Evolutionary conservation across 306 rosid species (phyloP), one percentile per base, ranked within the genome.

Genomic region (Rosa persica): DNA sequence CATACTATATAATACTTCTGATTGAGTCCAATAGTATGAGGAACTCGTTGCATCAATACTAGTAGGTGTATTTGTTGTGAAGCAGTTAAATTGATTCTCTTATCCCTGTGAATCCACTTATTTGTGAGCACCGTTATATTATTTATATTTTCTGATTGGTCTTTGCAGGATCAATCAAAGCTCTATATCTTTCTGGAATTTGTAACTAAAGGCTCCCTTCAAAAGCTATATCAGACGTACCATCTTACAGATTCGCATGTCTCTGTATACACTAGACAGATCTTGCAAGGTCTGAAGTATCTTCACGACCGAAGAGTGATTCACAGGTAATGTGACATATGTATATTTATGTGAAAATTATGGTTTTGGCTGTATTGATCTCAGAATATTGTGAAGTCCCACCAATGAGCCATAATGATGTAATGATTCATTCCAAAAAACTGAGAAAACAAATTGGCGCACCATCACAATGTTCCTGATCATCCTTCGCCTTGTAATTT

Each of bases 141-240:
- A 61, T 73, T 30, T 62, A 83, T 58, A 75, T 27, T 83, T 48
- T 71, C 72, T 64, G 9, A 46, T 66, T 89, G 64, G 77, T 76
- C 58, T 72, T 82, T 86, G 77, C 93, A 95, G 98, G 96, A 89
- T 85, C 86, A 84, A 66, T 93, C 97, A 76, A 91, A 87, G 42
- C 88, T 95, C 58, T 89, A 91, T 83, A 93, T 95, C 76, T 95
- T 93, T 86, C 88, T 95, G 36, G 98, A 93, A 89, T 87, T 95
- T 67, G 96, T 95, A 82, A 86, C 97, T 17, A 86, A 88, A 82
- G 98, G 99, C 74, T 95, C 99, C 88, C 93, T 95, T 20, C 80
- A 82, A 83, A 89, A 66, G 47, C 90, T 95, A 75, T 93, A 89
- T 79, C 89, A 76, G 68, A 88, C 70, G 42, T 89, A 83, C 75